Base-by-base conservation (phyloP, 1,284 basidiomycete species). In the Melampsora medusae region DNA sequence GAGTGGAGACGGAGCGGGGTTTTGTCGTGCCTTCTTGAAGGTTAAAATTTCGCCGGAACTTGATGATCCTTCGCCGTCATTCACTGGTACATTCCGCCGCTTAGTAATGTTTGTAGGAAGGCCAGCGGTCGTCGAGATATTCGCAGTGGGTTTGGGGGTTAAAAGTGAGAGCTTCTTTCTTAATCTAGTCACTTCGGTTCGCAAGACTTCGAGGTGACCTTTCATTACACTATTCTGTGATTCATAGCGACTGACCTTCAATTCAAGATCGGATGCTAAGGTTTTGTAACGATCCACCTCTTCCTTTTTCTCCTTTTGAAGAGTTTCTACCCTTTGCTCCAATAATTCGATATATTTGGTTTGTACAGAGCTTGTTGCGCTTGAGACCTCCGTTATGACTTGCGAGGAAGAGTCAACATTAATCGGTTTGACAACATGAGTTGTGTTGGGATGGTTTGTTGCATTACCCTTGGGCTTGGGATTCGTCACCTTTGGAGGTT, bases 251-350 rank as follows among this genome's bases (percentile, higher is more conserved):
- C 67, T 42, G 31, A 31, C 25, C 48, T 62, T 75, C 17, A 42
- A 38, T 62, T 25, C 59, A 7, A 65, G 60, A 33, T 75, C 62
- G 10, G 66, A 62, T 9, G 73, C 65, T 33, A 75, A 59, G 2
- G 65, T 62, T 60, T 69, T 75, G 35, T 75, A 75, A 59, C 62
- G 67, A 28, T 75, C 59, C 6, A 75, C 60, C 38, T 75, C 64
- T 61, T 75, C 66, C 25, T 35, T 59, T 59, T 75, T 33, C 2
- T 50, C 48, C n/a, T 56, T 56, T 50, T 75, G 66, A n/a, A 75
- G 56, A 19, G 25, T 61, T 62, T 62, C 38, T 16, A 75, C 56
- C 49, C 62, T 67, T 61, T 38, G 64, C 25, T 75, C 73, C 22
- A 75, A 53, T 2, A 65, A 68, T 22, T 60, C 60, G 42, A 68